Conservation (phyloP, 768 basidiomycete species). For the Pulveroboletus ravenelii region DNA sequence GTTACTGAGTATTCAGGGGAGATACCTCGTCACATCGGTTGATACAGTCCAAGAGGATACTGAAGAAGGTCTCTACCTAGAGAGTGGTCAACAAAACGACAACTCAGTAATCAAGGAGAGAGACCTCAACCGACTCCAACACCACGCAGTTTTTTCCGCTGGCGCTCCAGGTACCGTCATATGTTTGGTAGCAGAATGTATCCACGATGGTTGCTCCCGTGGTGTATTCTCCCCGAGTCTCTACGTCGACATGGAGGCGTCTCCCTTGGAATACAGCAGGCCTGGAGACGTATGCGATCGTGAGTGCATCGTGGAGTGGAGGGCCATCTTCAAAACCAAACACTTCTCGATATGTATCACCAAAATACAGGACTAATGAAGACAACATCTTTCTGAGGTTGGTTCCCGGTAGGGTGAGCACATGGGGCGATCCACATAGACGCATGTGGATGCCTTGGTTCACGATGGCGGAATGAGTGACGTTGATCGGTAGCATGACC, state of each 20-base stretch:
- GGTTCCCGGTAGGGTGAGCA: slow-evolving; percentile 25
- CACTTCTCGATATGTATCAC: slow-evolving; percentile 61
- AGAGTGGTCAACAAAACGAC: slow-evolving; percentile 1
- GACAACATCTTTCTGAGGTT: slow-evolving; percentile 69
- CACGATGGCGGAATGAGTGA: slow-evolving; percentile 82
- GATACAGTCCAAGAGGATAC: slow-evolving; percentile 58
- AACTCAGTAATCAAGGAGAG: neutral
- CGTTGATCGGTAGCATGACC: slow-evolving; percentile 81
- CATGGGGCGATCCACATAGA: slow-evolving; percentile 42
- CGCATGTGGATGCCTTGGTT: slow-evolving; percentile 47
- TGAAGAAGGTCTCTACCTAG: slow-evolving; percentile 63
- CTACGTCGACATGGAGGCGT: slow-evolving; percentile 81
- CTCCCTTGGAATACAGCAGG: slow-evolving; percentile 59
- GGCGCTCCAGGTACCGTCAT: slow-evolving; percentile 67
- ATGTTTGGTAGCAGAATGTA: slow-evolving; percentile 56
- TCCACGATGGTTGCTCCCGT: slow-evolving; percentile 81
- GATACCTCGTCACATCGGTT: slow-evolving; percentile 53
- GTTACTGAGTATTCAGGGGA: slow-evolving; percentile 46
- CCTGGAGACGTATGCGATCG: slow-evolving; percentile 68
- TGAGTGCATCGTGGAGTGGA: slow-evolving; percentile 83
- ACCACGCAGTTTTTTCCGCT: slow-evolving; percentile 75
- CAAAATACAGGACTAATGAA: slow-evolving; percentile 71
- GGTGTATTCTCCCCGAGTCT: slow-evolving; percentile 60
- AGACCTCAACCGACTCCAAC: slow-evolving; percentile 61
- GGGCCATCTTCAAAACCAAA: slow-evolving; percentile 86